These are phyloP conservation scores for Blastobotrys persicus DNA, from an alignment of 1,139 yeast genomes.

Conservation along the genomic window DNA sequence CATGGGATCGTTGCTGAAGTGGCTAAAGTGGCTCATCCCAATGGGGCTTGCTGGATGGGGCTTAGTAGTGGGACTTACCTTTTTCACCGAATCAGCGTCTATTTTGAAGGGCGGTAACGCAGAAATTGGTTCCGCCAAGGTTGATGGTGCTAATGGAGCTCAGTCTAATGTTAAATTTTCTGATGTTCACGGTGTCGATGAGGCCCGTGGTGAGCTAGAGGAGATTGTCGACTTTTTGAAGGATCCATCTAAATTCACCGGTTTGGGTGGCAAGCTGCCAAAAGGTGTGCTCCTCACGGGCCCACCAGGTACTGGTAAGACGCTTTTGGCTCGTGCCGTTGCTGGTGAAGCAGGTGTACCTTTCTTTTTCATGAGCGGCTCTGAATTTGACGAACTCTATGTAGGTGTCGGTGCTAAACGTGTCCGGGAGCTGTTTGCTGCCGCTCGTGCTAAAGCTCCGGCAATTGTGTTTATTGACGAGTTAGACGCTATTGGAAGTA, in stretches of 20 bases:
- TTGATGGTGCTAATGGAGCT: slow-evolving; percentile 53
- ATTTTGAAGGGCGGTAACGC: slow-evolving; percentile 74
- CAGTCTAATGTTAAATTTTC: slow-evolving; percentile 84
- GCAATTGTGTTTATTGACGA: slow-evolving; percentile 96
- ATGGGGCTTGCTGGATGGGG: slow-evolving; percentile 68
- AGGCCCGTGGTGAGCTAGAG: slow-evolving; percentile 94
- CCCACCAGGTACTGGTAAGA: slow-evolving; percentile 99
- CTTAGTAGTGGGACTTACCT: slow-evolving; percentile 56
- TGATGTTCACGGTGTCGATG: slow-evolving; percentile 98
- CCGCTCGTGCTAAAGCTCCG: slow-evolving; percentile 94
- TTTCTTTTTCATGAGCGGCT: slow-evolving; percentile 96
- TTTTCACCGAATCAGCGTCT: slow-evolving; percentile 80
- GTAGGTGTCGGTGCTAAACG: slow-evolving; percentile 99
- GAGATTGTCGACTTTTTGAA: slow-evolving; percentile 95
- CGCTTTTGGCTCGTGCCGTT: slow-evolving; percentile 93
- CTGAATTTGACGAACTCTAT: slow-evolving; percentile 95
- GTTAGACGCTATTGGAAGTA: slow-evolving; percentile 97
- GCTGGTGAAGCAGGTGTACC: slow-evolving; percentile 99
- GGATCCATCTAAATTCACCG: slow-evolving; percentile 94
- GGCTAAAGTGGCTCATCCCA: slow-evolving; percentile 89
- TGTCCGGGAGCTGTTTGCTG: slow-evolving; percentile 87
- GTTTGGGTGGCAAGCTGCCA: slow-evolving; percentile 94
- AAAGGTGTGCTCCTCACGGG: slow-evolving; percentile 96
- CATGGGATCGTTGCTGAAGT: slow-evolving; percentile 70
- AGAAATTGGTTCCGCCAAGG: slow-evolving; percentile 49